Conservation (phyloP, 768 basidiomycete genomes). For the Ephemerocybe angulata region DNA sequence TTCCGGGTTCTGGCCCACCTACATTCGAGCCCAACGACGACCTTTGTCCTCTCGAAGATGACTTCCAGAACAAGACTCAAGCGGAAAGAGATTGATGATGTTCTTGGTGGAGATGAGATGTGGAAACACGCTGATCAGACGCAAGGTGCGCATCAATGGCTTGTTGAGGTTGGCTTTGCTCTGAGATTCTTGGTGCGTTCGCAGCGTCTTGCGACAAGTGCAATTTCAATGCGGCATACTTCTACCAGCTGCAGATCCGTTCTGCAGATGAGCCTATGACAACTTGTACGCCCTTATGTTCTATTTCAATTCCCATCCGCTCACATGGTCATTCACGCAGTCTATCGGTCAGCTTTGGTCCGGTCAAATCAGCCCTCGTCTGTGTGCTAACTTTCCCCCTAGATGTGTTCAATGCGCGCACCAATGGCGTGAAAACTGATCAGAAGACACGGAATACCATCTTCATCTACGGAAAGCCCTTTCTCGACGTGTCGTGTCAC, state of each 20-base stretch:
- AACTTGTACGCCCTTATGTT: conserved; percentile 37
- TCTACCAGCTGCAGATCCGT: conserved; percentile 93
- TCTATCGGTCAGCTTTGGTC: conserved; percentile 50
- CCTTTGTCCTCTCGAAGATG: conserved; percentile 54
- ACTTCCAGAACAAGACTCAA: conserved; percentile 83
- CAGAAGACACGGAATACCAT: too few species aligned
- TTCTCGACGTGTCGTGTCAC: too few species aligned
- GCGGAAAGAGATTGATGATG: conserved; percentile 93
- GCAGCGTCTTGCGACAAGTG: conserved; percentile 70
- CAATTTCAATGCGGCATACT: conserved; percentile 83
- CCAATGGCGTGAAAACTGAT: conserved; percentile 67
- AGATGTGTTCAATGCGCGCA: conserved; percentile 64
- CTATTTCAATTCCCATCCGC: neutral
- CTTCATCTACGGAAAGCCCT: too few species aligned
- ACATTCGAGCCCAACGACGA: neutral
- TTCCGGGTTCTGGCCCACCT: neutral
- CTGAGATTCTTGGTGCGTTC: neutral
- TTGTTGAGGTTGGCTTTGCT: neutral
- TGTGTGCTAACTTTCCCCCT: conserved; percentile 6
- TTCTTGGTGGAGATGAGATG: conserved; percentile 88
- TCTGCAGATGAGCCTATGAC: conserved; percentile 94
- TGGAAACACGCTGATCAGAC: conserved; percentile 94
- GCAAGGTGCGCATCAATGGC: conserved; percentile 44
- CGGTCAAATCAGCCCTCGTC: neutral
- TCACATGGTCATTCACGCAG: conserved; percentile 26